These are phyloP conservation scores for Magnusiomyces fungicola DNA, from an alignment of 1,139 yeast species.

Conservation along the genomic window DNA sequence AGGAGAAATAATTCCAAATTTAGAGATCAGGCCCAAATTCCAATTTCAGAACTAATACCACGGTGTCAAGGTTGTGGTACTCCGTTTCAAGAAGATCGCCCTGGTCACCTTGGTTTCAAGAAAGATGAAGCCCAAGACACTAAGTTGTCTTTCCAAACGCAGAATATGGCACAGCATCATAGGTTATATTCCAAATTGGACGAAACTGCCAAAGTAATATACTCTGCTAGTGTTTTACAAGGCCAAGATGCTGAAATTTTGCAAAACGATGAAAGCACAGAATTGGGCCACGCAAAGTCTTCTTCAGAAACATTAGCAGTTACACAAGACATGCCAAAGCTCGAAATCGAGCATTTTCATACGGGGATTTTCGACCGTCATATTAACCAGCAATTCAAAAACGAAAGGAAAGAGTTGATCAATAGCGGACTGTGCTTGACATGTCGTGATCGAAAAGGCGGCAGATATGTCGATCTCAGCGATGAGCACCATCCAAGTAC, in stretches of 20 bases:
- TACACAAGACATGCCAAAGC: background rate
- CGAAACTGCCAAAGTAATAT: constrained; percentile 4
- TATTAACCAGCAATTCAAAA: constrained; percentile 18
- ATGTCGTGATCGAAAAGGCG: constrained; percentile 14
- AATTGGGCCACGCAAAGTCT: background rate
- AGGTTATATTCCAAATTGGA: constrained; percentile 10
- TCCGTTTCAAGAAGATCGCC: constrained; percentile 37
- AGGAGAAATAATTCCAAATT: no score
- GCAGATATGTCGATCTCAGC: constrained; percentile 6
- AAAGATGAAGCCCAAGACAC: constrained; percentile 11
- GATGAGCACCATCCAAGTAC: constrained; percentile 16
- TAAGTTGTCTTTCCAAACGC: constrained; percentile 8
- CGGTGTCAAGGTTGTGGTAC: constrained; percentile 45
- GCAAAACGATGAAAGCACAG: background rate
- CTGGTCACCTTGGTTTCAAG: constrained; percentile 37
- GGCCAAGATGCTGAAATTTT: background rate
- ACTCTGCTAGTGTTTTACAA: background rate
- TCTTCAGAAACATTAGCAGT: background rate
- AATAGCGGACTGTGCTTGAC: constrained; percentile 15
- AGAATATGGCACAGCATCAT: constrained; percentile 13
- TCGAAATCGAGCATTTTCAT: constrained; percentile 6
- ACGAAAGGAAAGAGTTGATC: constrained; percentile 13
- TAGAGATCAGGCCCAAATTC: constrained; percentile 20
- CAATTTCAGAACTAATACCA: constrained; percentile 14
- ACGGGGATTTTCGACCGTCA: constrained; percentile 13